Evolutionary conservation across 352 stramenopile species (phyloP).

Genomic region (Nothophytophthora sp.): DNA sequence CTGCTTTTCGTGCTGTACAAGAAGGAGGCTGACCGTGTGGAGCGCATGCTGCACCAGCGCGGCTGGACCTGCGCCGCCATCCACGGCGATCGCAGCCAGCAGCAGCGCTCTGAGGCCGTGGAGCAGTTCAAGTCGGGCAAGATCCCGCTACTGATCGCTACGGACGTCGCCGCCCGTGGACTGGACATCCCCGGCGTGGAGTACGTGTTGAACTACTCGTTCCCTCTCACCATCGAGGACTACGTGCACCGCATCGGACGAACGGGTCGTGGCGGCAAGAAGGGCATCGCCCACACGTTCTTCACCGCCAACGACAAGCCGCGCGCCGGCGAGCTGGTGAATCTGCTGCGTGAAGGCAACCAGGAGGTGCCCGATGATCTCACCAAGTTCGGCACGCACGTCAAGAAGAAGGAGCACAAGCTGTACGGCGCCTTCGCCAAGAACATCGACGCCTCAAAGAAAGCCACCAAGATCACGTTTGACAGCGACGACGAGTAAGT

Average conservation of each 20-base stretch:
- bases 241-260: constrained; percentile 97
- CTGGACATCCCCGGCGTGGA: constrained; percentile 98
- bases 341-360: constrained; percentile 94
- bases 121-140: constrained; percentile 95
- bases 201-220: constrained; percentile 98
- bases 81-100: constrained; percentile 96
- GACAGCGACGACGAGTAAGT: constrained; percentile 73
- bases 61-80: constrained; percentile 95
- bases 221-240: constrained; percentile 97
- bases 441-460: constrained; percentile 94
- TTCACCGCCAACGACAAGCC: constrained; percentile 98
- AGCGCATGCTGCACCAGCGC: constrained; percentile 91
- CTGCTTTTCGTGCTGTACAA: constrained; percentile 99
- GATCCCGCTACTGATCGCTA: constrained; percentile 96
- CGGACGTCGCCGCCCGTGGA: constrained; percentile 96
- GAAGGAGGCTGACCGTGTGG: constrained; percentile 97
- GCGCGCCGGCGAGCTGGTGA: constrained; percentile 95
- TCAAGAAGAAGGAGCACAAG: constrained; percentile 99
- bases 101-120: constrained; percentile 90
- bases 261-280: constrained; percentile 94
- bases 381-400: constrained; percentile 98
- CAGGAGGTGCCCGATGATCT: constrained; percentile 94
- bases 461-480: constrained; percentile 99
- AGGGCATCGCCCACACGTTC: constrained; percentile 96
- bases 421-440: constrained; percentile 98